Base-by-base conservation (phyloP, 352 stramenopile species). In the Discostella stelligera region DNA sequence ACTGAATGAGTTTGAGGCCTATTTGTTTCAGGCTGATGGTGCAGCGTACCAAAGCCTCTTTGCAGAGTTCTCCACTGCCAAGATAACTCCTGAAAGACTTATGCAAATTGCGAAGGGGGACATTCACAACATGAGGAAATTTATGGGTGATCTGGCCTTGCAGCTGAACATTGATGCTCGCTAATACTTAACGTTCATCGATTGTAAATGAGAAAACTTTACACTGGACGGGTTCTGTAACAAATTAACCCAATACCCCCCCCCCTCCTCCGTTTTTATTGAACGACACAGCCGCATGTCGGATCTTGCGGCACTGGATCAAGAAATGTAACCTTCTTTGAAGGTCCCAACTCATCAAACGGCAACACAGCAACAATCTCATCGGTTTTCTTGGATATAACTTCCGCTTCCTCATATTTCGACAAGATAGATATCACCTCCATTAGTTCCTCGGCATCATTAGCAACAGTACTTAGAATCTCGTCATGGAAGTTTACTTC, bases 11-110 rank as follows among this genome's bases (percentile, higher is more conserved):
- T 90, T 90, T 66, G 77, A 88, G 50, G 68, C 77, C 0, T 83
- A 82, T 61, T 65, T 85, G 14, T 81, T 71, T 63, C 74, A 83
- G 48, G 81, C 84, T 23, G 84, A 90, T 52, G 69, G 66, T 44
- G 66, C 80, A 16, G 80, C 80, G 9, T 90, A 90, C 61, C 68
- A 77, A 62, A 83, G 73, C n/a, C 61, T 88, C 20, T 90, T 90
- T 73, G 81, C 75, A 6, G 80, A 90, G 61, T 72, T 83, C 64
- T 83, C 70, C 0, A 71, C 61, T 32, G 77, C 84, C 9, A 88
- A 84, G 66, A 49, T 56, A 11, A 85, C 71, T 32, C 71, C 77
- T 18, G 80, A 86, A 70, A 79, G 69, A 23, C 76, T 79, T 1
- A 37, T 88, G 56, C 69, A 60, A 52, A 85, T 70, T 32, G 77